These are phyloP conservation scores for Ceratocystis variospora DNA, from an alignment of 2,329 filamentous ascomycete species.

Conservation along the genomic window DNA sequence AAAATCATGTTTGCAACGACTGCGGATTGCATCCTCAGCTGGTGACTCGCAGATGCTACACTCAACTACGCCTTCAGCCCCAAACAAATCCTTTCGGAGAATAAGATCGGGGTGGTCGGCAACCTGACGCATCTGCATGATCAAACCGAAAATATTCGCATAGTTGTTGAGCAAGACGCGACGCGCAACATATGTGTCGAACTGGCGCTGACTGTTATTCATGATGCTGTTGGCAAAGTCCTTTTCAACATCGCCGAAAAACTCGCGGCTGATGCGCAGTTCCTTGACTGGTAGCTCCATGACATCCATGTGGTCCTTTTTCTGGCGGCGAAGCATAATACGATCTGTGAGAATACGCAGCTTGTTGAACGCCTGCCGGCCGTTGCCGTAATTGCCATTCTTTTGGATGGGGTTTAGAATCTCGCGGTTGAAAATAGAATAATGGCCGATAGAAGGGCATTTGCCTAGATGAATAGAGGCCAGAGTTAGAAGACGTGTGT, in stretches of 20 bases:
- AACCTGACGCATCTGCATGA: constrained; percentile 98
- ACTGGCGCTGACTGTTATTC: constrained; percentile 74
- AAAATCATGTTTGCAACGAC: constrained; percentile 75
- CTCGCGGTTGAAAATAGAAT: constrained; percentile 76
- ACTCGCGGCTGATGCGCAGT: constrained; percentile 81
- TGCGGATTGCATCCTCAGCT: constrained; percentile 86
- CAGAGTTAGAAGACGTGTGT: neutral
- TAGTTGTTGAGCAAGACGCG: constrained; percentile 95
- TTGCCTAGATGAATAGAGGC: constrained; percentile 15
- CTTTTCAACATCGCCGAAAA: constrained; percentile 90
- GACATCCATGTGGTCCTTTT: constrained; percentile 80
- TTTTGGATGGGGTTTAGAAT: constrained; percentile 69
- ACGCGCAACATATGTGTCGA: constrained; percentile 88
- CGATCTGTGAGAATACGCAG: constrained; percentile 77
- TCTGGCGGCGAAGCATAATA: constrained; percentile 91
- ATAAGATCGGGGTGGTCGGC: constrained; percentile 93
- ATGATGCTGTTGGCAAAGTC: constrained; percentile 95
- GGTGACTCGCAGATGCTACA: constrained; percentile 95
- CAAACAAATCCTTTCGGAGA: constrained; percentile 59
- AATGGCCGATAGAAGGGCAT: constrained; percentile 32
- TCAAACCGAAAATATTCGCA: constrained; percentile 95
- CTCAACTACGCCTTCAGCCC: constrained; percentile 78
- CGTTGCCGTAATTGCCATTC: constrained; percentile 46
- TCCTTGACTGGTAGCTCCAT: constrained; percentile 97
- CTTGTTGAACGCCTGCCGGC: constrained; percentile 61